Conservation (phyloP, 148 eudicot species). For the Euryodendron excelsum region DNA sequence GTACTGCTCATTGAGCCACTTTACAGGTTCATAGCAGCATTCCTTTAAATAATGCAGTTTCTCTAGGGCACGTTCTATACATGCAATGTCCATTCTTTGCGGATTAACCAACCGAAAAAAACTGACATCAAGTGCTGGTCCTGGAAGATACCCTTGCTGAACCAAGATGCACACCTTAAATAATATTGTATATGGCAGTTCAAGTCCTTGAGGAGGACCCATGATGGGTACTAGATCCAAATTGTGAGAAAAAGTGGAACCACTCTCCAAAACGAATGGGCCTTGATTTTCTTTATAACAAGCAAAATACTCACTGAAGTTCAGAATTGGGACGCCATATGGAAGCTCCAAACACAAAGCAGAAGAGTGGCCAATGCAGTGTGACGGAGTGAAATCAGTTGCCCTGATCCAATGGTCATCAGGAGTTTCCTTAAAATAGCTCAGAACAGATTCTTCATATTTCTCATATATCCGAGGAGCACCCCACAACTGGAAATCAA, state of each 20-base stretch:
- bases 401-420: slow-evolving; percentile 87
- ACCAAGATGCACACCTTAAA: slow-evolving; percentile 69
- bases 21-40: no score
- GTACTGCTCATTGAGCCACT: slow-evolving; percentile 54
- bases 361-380: slow-evolving; percentile 71
- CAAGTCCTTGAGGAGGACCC: slow-evolving; percentile 43
- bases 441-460: slow-evolving; percentile 22
- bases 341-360: slow-evolving; percentile 68
- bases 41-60: slow-evolving; percentile 46
- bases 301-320: slow-evolving; percentile 50
- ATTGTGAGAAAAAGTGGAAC: slow-evolving; percentile 45
- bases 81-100: no score
- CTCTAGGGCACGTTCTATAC: slow-evolving; percentile 62
- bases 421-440: slow-evolving; percentile 41
- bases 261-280: slow-evolving; percentile 35
- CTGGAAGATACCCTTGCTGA: slow-evolving; percentile 75
- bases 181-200: slow-evolving; percentile 57
- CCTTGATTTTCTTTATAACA: slow-evolving; percentile 42
- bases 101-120: no score
- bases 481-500: slow-evolving; percentile 47
- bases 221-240: slow-evolving; percentile 61
- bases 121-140: slow-evolving; percentile 50
- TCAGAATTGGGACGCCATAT: slow-evolving; percentile 31
- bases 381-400: slow-evolving; percentile 58
- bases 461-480: slow-evolving; percentile 68